These are phyloP conservation scores for Hypericum androsaemum DNA, from an alignment of 345 rosid species.

Conservation along the genomic window DNA sequence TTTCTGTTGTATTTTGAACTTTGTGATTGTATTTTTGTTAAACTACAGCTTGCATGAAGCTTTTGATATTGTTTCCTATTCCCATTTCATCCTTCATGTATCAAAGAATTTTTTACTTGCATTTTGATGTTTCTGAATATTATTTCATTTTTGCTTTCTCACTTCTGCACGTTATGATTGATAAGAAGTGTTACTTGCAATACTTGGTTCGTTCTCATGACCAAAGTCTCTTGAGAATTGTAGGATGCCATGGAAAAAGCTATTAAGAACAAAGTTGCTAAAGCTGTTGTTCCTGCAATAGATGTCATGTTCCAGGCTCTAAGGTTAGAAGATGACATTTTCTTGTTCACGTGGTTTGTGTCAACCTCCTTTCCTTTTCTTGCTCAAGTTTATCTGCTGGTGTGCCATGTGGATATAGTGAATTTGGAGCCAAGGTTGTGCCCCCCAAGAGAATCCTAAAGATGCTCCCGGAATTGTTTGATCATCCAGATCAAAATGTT, in stretches of 20 bases:
- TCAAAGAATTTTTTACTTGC: too few species aligned
- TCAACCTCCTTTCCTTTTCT: constrained; percentile 7
- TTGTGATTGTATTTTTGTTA: too few species aligned
- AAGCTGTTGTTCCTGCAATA: constrained; percentile 99
- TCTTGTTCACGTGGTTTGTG: not conserved
- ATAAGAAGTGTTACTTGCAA: too few species aligned
- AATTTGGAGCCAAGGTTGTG: constrained; percentile 83
- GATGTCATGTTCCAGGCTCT: constrained; percentile 97
- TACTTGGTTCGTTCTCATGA: too few species aligned
- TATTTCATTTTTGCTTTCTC: too few species aligned
- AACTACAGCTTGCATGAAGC: too few species aligned
- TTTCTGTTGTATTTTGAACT: too few species aligned
- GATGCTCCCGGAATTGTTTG: constrained; percentile 99
- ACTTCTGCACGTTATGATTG: too few species aligned
- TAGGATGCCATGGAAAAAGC: constrained; percentile 99
- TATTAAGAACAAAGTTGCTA: constrained; percentile 96
- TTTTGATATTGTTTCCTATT: too few species aligned
- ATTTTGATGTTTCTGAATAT: too few species aligned
- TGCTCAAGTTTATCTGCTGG: constrained; percentile 4
- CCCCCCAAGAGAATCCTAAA: constrained; percentile 90
- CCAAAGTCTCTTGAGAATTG: not conserved
- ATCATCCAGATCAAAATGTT: constrained; percentile 98
- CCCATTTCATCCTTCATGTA: too few species aligned
- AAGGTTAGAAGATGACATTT: constrained; percentile 42
- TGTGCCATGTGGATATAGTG: constrained; percentile 42